A percentile compares a stretch with the other conserved stretches of the same genome.
Conservation (phyloP, 345 rosid species). For the Ailanthus altissimus region DNA sequence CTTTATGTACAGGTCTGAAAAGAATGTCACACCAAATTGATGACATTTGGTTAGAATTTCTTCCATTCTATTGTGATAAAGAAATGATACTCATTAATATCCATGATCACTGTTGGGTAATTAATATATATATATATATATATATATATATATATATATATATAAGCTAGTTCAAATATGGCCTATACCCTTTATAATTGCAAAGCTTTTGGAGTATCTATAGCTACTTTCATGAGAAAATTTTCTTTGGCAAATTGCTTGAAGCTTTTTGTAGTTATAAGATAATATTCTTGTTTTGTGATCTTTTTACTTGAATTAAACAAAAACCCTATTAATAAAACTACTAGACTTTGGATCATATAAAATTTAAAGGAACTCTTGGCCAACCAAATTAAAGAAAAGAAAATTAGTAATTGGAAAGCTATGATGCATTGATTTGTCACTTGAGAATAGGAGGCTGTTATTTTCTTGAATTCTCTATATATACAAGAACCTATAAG, state of each 20-base stretch:
- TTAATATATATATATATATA: too few species aligned
- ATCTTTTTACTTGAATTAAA: not conserved
- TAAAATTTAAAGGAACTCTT: not conserved
- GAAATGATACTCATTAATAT: not conserved
- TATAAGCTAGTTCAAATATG: not conserved
- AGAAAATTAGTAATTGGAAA: not conserved
- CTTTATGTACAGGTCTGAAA: not conserved
- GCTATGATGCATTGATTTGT: not conserved
- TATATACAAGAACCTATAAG: not conserved
- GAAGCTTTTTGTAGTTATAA: too few species aligned
- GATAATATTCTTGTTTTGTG: not conserved
- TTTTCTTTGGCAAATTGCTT: too few species aligned
- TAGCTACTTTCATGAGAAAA: not conserved
- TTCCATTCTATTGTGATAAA: not conserved
- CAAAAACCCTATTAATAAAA: not conserved
- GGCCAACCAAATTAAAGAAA: not conserved
- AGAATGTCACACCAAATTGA: not conserved
- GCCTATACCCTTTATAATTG: not conserved
- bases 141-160: too few species aligned
- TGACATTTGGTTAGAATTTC: not conserved
- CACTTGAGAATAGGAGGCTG: not conserved
- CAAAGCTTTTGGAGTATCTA: not conserved
- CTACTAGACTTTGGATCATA: not conserved
- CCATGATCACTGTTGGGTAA: not conserved
- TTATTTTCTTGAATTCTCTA: not conserved